Conservation (phyloP, 2,329 filamentous ascomycete species). For the Emergomyces pasteurianus region DNA sequence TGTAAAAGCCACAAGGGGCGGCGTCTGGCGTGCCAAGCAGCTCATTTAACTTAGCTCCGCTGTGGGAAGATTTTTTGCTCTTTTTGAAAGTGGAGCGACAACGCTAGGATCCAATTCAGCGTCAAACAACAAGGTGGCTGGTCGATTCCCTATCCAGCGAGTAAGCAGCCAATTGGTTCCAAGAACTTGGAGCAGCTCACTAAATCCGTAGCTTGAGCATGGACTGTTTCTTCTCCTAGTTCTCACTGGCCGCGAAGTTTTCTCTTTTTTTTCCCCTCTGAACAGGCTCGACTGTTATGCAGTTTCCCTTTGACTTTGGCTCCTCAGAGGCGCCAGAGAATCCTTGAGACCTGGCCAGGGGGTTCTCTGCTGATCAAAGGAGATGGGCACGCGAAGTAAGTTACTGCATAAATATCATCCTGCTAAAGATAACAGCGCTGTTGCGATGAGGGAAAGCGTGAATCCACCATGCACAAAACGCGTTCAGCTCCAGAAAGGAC, state of each 20-base stretch:
- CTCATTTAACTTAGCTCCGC: neutral
- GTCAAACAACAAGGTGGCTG: neutral
- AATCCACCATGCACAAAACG: too few species aligned
- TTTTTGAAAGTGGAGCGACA: neutral
- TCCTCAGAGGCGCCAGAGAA: neutral
- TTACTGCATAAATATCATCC: too few species aligned
- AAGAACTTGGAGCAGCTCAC: too few species aligned
- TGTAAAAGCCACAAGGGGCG: neutral
- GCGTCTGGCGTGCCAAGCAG: neutral
- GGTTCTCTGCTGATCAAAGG: too few species aligned
- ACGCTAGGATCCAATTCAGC: neutral
- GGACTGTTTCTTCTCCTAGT: neutral
- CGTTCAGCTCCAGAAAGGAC: neutral
- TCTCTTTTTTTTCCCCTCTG: neutral
- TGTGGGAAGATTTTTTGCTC: neutral
- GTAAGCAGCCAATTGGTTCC: neutral
- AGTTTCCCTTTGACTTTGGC: too few species aligned
- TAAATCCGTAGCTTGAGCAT: neutral
- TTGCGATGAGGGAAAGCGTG: too few species aligned
- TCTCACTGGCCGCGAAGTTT: neutral
- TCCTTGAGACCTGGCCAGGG: neutral
- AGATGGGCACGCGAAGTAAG: too few species aligned
- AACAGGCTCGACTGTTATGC: neutral
- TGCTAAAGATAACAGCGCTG: too few species aligned
- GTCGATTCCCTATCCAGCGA: neutral